Evolutionary conservation across 768 basidiomycete genomes (phyloP), one percentile per base, ranked within the genome.

Genomic region (Pleurotus giganteus): DNA sequence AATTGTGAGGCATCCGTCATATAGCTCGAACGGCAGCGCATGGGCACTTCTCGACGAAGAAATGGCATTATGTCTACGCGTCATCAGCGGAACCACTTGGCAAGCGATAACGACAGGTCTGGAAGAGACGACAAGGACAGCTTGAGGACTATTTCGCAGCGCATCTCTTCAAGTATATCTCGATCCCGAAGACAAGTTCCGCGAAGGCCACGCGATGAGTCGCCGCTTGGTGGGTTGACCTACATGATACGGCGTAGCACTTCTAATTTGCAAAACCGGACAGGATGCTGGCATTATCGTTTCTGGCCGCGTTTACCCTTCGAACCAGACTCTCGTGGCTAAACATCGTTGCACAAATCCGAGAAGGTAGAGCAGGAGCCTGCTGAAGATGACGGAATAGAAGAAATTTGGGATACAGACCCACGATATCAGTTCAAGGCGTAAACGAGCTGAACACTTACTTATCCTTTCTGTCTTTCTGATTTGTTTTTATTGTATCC

Each of bases 161-260:
- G 81, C 81, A 0, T 77, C 79, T 1, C 82, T 81, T 13, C 82
- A 83, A 61, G 69, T 84, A 6, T 82, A 83, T 57, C 82, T 82
- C 50, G 81, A 84, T 58, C 69, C 78, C 0, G 64, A 76, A 41
- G 75, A 81, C 55, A 61, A 69, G 4, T 84, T 69, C 64, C 74
- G 80, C 15, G 80, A 80, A 60, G 82, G 78, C 0, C 81, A 83
- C 61, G 80, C 76, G 1, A 79, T n/a, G n/a, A n/a, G n/a, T 83
- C 34, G 71, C 80, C n/a, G 81, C 81, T 31, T 79, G 68, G 80
- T 82, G 57, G 57, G 67, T 60, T 4, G 29, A 31, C 15, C 5
- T 34, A 37, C 3, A 41, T 44, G 21, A 13, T 24, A 15, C 54
- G 37, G 26, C 37, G 42, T 41, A 46, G 24, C 24, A 11, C 23